phyloP scores from a whole-genome alignment of 129 eudicot species.

The Flaveria ramosissima region DNA sequence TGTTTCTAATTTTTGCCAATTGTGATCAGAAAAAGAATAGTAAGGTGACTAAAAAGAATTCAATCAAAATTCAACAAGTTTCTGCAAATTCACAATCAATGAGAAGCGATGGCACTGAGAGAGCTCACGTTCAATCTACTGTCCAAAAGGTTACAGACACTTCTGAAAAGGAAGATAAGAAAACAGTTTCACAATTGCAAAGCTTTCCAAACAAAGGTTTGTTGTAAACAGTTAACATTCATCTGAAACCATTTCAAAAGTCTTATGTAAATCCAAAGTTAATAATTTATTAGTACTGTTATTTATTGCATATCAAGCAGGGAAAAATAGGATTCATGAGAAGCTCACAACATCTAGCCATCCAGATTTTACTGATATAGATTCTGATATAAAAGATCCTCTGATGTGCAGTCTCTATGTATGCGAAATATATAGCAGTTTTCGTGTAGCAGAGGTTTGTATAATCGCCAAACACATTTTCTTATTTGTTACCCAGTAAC shows the following conservation, averaged over 20 bases:
- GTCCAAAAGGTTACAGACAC: slow-evolving; percentile 8
- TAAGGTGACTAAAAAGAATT: slow-evolving; percentile 32
- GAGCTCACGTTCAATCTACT: slow-evolving; percentile 20
- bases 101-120: slow-evolving; percentile 21
- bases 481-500: slow-evolving; percentile 3
- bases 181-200: slow-evolving; percentile 29
- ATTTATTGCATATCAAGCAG: slow-evolving; percentile 30
- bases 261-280: slow-evolving; percentile 2
- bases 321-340: slow-evolving; percentile 23
- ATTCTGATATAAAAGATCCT: slow-evolving; percentile 62
- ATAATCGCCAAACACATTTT: slow-evolving; percentile 13
- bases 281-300: background rate
- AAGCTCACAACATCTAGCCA: slow-evolving; percentile 19
- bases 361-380: slow-evolving; percentile 52
- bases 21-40: slow-evolving; percentile 52
- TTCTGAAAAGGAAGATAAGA: slow-evolving; percentile 21
- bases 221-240: slow-evolving; percentile 8
- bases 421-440: slow-evolving; percentile 57
- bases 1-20: slow-evolving; percentile 5
- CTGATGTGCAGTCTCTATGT: slow-evolving; percentile 67
- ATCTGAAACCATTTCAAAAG: background rate
- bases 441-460: slow-evolving; percentile 73
- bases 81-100: slow-evolving; percentile 24
- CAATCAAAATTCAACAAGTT: slow-evolving; percentile 34
- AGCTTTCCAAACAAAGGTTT: slow-evolving; percentile 45